Percentiles rank a stretch among this genome's conserved stretches.
phyloP scores from a whole-genome alignment of 331 rosid species.

The Quercus tomentella region DNA sequence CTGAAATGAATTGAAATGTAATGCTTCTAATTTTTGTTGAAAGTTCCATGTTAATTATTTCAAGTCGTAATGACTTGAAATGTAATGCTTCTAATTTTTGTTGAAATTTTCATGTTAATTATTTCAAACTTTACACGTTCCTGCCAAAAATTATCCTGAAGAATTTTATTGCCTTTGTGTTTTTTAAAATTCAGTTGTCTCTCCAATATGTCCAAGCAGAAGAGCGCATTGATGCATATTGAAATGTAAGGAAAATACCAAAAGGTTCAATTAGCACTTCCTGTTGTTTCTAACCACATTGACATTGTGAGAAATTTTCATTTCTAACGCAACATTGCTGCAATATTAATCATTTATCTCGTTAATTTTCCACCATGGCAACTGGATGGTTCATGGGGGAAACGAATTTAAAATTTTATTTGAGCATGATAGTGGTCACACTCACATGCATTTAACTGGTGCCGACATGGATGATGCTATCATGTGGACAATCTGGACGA shows the following conservation, averaged over 20 bases:
- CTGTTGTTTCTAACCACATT: too few relatives aligned
- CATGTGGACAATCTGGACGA: too few relatives aligned
- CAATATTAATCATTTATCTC: too few relatives aligned
- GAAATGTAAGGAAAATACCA: not conserved
- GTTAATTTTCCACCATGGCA: too few relatives aligned
- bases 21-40: not conserved
- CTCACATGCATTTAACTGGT: too few relatives aligned
- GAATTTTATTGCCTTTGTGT: not conserved
- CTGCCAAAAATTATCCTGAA: not conserved
- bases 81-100: not conserved
- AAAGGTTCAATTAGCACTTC: too few relatives aligned
- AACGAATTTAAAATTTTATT: too few relatives aligned
- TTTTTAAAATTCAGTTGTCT: not conserved
- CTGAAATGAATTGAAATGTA: slow-evolving; percentile 49
- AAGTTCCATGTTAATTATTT: not conserved
- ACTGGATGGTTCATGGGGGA: too few relatives aligned
- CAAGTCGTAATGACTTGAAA: slow-evolving; percentile 29
- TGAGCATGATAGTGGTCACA: too few relatives aligned
- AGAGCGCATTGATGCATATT: not conserved
- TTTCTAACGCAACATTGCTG: too few relatives aligned
- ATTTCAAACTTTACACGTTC: not conserved
- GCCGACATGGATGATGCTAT: too few relatives aligned
- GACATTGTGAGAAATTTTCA: too few relatives aligned
- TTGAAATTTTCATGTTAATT: not conserved
- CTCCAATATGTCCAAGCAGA: not conserved